phyloP scores from a whole-genome alignment of 345 rosid genomes.

The Bretschneidera sinensis region DNA sequence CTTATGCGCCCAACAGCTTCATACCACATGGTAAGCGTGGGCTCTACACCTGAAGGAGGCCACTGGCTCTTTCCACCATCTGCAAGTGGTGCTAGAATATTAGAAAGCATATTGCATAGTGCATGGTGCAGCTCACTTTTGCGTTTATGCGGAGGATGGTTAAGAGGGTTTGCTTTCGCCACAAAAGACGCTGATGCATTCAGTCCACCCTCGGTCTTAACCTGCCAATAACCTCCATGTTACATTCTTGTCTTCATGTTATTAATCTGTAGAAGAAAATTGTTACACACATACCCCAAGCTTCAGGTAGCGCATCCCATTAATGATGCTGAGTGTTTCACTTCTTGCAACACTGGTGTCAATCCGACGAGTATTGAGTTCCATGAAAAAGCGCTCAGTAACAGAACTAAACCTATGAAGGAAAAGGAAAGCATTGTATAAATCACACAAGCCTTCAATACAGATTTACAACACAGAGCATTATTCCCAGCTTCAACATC shows the following conservation, averaged over 20 bases:
- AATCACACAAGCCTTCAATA: conserved; percentile 3
- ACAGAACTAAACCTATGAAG: conserved; percentile 85
- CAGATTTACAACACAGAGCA: neutral
- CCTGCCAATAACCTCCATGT: conserved; percentile 46
- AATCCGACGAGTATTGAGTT: conserved; percentile 79
- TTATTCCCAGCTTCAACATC: no score
- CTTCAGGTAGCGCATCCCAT: conserved; percentile 97
- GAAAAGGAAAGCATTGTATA: conserved; percentile 15
- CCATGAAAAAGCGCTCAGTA: conserved; percentile 95
- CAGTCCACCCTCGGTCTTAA: conserved; percentile 93
- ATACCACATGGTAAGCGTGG: conserved; percentile 88
- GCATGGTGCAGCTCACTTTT: conserved; percentile 99
- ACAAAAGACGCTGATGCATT: conserved; percentile 98
- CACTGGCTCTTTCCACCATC: conserved; percentile 94
- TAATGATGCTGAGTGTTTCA: conserved; percentile 89
- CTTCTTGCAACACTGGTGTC: conserved; percentile 84
- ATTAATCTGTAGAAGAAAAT: conserved; percentile 15
- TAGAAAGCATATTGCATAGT: conserved; percentile 92
- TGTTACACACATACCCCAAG: conserved; percentile 69
- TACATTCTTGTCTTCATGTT: conserved; percentile 19
- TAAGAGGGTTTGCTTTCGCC: conserved; percentile 97
- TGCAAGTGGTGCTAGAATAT: conserved; percentile 90
- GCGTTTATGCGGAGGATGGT: conserved; percentile 79
- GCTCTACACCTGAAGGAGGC: conserved; percentile 95
- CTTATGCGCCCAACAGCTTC: conserved; percentile 97